Evolutionary conservation across 2,329 filamentous ascomycete genomes (phyloP).

Genomic region (Gnomoniopsis smithogilvyi): DNA sequence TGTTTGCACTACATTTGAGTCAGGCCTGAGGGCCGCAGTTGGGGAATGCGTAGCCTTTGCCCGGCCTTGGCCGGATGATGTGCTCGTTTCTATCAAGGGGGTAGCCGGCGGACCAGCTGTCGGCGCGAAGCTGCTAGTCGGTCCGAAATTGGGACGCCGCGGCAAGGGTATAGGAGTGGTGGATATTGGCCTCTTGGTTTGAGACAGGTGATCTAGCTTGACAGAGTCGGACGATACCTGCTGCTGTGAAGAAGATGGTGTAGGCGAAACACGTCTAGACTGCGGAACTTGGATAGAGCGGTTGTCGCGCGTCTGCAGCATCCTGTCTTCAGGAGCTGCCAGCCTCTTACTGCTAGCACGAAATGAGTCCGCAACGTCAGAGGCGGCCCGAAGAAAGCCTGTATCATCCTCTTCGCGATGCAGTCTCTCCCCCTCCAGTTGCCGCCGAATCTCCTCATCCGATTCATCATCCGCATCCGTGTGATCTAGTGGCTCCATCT

Average conservation of each 20-base stretch:
- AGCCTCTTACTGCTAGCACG: slow-evolving; percentile 16
- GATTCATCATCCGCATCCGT: slow-evolving; percentile 23
- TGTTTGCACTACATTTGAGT: background rate
- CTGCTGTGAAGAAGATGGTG: background rate
- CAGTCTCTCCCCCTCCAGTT: slow-evolving; percentile 22
- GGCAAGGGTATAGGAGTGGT: slow-evolving; percentile 11
- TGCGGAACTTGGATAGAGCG: background rate
- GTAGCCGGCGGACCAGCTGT: no score
- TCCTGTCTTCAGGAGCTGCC: background rate
- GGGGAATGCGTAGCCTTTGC: background rate
- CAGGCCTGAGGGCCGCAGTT: background rate
- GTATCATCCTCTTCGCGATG: slow-evolving; percentile 13
- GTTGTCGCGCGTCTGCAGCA: background rate
- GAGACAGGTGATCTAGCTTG: background rate
- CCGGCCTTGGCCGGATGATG: background rate
- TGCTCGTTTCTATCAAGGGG: background rate
- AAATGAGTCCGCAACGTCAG: slow-evolving; percentile 8
- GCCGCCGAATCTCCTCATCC: slow-evolving; percentile 25
- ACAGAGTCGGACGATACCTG: background rate
- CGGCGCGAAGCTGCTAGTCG: background rate
- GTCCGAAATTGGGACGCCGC: background rate
- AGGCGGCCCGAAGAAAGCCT: background rate
- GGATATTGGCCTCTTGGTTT: background rate
- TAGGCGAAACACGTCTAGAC: no score
- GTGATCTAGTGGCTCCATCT: slow-evolving; percentile 8